These are phyloP conservation scores for Puccinia hordei DNA, from an alignment of 1,284 basidiomycete species.

Conservation along the genomic window DNA sequence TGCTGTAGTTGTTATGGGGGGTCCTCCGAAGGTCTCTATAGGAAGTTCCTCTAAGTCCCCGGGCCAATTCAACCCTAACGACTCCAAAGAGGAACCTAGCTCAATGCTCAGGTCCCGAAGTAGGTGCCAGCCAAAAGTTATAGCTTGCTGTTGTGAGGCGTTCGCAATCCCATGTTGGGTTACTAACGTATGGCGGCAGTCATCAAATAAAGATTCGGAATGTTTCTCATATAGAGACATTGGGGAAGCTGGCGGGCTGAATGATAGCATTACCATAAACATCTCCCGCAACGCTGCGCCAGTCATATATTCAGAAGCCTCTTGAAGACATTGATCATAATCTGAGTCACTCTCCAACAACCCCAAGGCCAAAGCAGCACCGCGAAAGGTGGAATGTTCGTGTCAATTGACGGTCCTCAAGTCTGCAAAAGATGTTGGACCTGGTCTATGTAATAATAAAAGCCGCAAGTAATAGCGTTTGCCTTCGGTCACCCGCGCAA, in stretches of 20 bases:
- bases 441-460: constrained; percentile 60
- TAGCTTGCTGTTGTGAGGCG: too few relatives aligned
- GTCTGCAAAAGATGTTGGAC: constrained; percentile 60
- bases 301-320: constrained; percentile 51
- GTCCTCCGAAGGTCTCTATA: too few relatives aligned
- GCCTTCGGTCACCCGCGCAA: constrained; percentile 58
- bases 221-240: constrained; percentile 60
- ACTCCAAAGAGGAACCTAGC: neutral
- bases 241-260: constrained; percentile 59
- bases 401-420: constrained; percentile 58
- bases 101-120: neutral
- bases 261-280: constrained; percentile 61
- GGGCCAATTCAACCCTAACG: too few relatives aligned
- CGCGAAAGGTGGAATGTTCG: constrained; percentile 51
- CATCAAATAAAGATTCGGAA: too few relatives aligned
- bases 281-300: constrained; percentile 61
- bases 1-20: neutral
- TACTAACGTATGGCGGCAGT: too few relatives aligned
- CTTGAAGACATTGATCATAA: too few relatives aligned
- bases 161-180: too few relatives aligned
- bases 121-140: neutral
- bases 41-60: too few relatives aligned
- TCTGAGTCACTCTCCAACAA: too few relatives aligned
- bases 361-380: too few relatives aligned
- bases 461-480: constrained; percentile 61